Percentiles rank a stretch among this genome's conserved stretches.
Evolutionary conservation across 2,329 filamentous ascomycete genomes (phyloP).

Genomic region (Aspergillus pseudotamarii): DNA sequence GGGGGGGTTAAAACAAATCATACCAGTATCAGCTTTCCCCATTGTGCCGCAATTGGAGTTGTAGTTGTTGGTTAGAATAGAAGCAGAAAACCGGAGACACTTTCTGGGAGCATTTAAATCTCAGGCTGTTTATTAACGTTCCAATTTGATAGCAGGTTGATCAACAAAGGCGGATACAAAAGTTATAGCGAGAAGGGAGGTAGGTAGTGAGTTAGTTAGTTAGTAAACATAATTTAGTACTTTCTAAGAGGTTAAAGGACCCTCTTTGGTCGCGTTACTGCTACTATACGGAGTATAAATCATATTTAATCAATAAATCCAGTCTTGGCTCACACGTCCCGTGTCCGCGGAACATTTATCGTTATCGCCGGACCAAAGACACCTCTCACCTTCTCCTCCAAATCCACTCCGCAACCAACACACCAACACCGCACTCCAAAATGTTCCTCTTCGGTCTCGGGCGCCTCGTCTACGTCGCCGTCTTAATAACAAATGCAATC

Average conservation of each 20-base stretch:
- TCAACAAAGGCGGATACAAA: not conserved
- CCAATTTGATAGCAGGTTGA: too few relatives aligned
- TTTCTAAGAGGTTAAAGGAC: not conserved
- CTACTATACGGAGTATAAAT: too few relatives aligned
- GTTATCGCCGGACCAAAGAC: not conserved
- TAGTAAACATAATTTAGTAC: not conserved
- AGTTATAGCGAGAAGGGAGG: not conserved
- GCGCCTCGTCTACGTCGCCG: constrained; percentile 75
- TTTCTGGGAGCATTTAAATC: not conserved
- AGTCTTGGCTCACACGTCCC: not conserved
- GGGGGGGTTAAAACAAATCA: not conserved
- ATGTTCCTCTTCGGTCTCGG: constrained; percentile 73
- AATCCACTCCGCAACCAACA: constrained; percentile 13
- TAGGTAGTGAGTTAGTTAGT: too few relatives aligned
- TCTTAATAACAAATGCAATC: constrained; percentile 91
- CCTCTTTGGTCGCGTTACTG: not conserved
- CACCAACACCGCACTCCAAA: constrained; percentile 29
- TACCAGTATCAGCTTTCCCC: constrained; percentile 31
- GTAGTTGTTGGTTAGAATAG: not conserved
- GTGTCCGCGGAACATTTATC: not conserved
- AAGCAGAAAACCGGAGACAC: not conserved
- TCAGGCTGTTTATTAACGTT: too few relatives aligned
- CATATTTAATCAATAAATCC: too few relatives aligned
- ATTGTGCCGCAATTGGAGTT: constrained; percentile 11
- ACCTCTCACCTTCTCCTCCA: constrained; percentile 24